phyloP scores from a whole-genome alignment of 306 rosid species.

The Lathyrus oleraceus region DNA sequence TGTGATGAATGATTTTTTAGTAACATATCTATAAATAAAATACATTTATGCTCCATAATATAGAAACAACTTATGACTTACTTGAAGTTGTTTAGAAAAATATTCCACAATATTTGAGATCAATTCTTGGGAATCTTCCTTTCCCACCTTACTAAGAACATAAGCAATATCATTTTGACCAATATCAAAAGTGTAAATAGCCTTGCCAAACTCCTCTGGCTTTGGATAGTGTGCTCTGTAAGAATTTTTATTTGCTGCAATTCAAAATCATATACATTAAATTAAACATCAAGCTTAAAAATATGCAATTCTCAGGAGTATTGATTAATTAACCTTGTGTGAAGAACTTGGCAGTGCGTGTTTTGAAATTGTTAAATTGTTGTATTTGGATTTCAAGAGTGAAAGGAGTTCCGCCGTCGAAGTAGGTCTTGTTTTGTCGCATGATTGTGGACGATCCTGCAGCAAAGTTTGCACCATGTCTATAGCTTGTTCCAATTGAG shows the following conservation, averaged over 20 bases:
- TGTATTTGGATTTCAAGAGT: conserved; percentile 60
- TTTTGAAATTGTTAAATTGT: conserved; percentile 61
- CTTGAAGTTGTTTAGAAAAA: conserved; percentile 52
- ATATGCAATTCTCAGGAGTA: not conserved
- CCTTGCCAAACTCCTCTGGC: conserved; percentile 66
- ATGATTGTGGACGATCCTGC: conserved; percentile 71
- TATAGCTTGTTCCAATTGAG: conserved; percentile 69
- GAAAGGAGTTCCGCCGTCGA: conserved; percentile 66
- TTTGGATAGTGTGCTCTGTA: conserved; percentile 45
- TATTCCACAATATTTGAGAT: conserved; percentile 52
- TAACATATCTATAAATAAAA: too few relatives aligned
- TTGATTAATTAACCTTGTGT: conserved; percentile 39
- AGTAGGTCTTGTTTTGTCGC: conserved; percentile 55
- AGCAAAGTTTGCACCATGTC: conserved; percentile 87
- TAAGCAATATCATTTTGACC: conserved; percentile 87
- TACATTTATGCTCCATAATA: too few relatives aligned
- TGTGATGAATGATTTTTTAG: too few relatives aligned
- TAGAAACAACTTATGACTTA: conserved; percentile 29
- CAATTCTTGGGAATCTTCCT: conserved; percentile 35
- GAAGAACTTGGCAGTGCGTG: conserved; percentile 53
- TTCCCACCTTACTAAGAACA: conserved; percentile 42
- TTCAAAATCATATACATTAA: not conserved
- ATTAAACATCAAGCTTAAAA: too few relatives aligned
- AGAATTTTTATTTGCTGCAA: conserved; percentile 39
- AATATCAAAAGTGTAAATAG: conserved; percentile 71